Evolutionary conservation across 352 stramenopile species (phyloP), one percentile per base, ranked within the genome.

Genomic region (Thraustochytrium striatum): DNA sequence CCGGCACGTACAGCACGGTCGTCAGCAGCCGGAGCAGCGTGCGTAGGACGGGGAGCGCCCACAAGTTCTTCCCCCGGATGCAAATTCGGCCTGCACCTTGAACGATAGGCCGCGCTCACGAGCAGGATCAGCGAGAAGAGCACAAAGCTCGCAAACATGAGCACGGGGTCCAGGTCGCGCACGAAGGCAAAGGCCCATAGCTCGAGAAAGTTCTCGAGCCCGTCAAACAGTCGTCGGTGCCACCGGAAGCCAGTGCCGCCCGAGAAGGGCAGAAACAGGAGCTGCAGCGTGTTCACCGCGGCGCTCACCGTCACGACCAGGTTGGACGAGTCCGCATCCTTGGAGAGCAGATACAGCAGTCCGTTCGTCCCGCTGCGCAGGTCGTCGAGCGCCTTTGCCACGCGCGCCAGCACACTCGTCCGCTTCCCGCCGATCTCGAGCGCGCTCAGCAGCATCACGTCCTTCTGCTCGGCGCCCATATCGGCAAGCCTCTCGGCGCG

Each of bases 1-100:
- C 57, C 28, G 69, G 69, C 35, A 79, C 69, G 33, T 79, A 79
- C 53, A 79, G 72, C 9, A 79, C 69, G 8, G 69, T 79, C 5
- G 69, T 79, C n/a, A 79, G 50, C 8, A 79, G 28, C 13, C 69
- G n/a, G 0, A 79, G 35, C n/a, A 79, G 32, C 35, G 72, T 72
- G 36, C 69, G 50, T 3, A 79, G 69, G 3, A 79, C 47, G 1
- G 69, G 69, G 0, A 79, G 30, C 0, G 39, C 50, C 69, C 69
- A 79, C 3, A 79, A 36, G 25, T 79, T 79, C 43, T 79, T 79
- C 69, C 69, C 8, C 69, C 69, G 3, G 69, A 79, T 30, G 69
- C 69, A 13, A 79, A 79, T 32, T 79, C 69, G 21, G 69, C 28
- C 47, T 72, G 50, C 0, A 79, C 69, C 58, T 72, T 62, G 9